Base-by-base conservation (phyloP, 2,329 filamentous ascomycete genomes). In the Laburnicola sp. region DNA sequence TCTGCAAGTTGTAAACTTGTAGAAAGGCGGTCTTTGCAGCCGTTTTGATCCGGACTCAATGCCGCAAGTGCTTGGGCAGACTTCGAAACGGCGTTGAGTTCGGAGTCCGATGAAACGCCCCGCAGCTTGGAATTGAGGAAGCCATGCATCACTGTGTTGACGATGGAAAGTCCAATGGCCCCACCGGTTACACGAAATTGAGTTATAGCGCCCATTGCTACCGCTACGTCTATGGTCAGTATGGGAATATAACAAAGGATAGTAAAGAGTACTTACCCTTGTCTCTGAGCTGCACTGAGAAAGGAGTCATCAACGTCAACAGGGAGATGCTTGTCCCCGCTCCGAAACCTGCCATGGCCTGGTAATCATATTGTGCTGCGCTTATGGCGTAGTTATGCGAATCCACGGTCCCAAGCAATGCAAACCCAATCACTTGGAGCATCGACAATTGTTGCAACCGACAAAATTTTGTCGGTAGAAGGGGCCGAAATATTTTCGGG, bases 221-320 rank as follows among this genome's bases (percentile, higher is more conserved):
- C 48, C 27, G 50, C 45, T 31, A 26, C 36, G 32, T 31, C 45
- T 67, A 35, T 39, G 34, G 30, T 45, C 2, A 35, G 31, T 25
- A 22, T 45, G 27, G 39, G 32, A 11, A 26, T 8, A 25, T 25
- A 3, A 25, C 3, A 7, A 26, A 25, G 3, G 22, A 39, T 6
- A 6, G 5, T 3, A 9, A 26, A 3, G 5, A 9, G 11, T n/a
- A 25, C 36, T 25, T 39, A 39, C 36, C 27, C 4, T 16, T 40
- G 25, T 40, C 38, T 30, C 21, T 40, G 2, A 11, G 25, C 21
- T 40, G 38, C 10, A 40, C 38, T 2, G 38, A 40, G 9, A 40
- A 40, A 9, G 38, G 38, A 3, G 23, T 26, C 25, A 40, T 9
- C 5, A 40, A 22, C 2, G 30, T 22, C 8, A 40, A 16, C 3